Base-by-base conservation (phyloP, 2,329 filamentous ascomycete species). In the Fusarium clavum region DNA sequence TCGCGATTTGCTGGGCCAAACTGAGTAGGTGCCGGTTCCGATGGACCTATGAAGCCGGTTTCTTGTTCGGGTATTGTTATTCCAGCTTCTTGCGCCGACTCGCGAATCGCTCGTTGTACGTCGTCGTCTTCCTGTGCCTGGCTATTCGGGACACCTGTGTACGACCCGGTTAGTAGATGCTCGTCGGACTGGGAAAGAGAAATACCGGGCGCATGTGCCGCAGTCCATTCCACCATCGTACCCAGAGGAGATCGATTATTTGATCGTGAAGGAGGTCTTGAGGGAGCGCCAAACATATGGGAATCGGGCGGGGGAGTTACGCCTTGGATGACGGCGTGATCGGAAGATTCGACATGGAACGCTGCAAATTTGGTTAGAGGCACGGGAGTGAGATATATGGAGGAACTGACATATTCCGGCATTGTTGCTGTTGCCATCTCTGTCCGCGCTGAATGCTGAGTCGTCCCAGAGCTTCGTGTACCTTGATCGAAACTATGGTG, bases 221-320 rank as follows among this genome's bases (percentile, higher is more conserved):
- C 78, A 59, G 81, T 80, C 80, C 84, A 84, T 55, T 88, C 84
- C 69, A 83, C 79, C 67, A 86, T 79, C 71, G 80, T 85, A 76
- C 84, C 82, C 62, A 89, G 76, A 11, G 88, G 88, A 34, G 88
- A 90, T 73, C 83, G 83, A 68, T 85, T 85, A 64, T 86, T 86
- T 46, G 85, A 82, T 77, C 88, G 81, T 24, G 89, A 91, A 3
- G 89, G 89, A n/a, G 89, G 89, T 59, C 88, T 83, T 20, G 89
- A 90, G 0, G 87, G 86, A 8, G 86, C 84, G 29, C 80, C 81
- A 11, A 79, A 78, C 38, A 79, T 80, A 61, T 83, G 83, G 47
- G 78, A 77, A 40, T 81, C 81, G 14, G 77, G 75, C 3, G 79
- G 79, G 34, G 83, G 81, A 9, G 83, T 80, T 13, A 82, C 77